A percentile compares a stretch with the other conserved stretches of the same genome.
Evolutionary conservation across 129 eudicot genomes (phyloP).

Genomic region (Helianthus annuus): HanXRQr2.0-SUNRISE NC_035439.2:97153033-97153532

Average conservation of each 20-base stretch:
- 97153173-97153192: no score
- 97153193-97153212: neutral
- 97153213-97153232: conserved; percentile 10
- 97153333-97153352: conserved; percentile 36
- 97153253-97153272: conserved; percentile 84
- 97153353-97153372: conserved; percentile 62
- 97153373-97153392: conserved; percentile 1
- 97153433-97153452: conserved; percentile 44
- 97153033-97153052: conserved; percentile 97
- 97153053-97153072: conserved; percentile 77
- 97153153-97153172: neutral
- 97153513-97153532: conserved; percentile 80
- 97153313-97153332: conserved; percentile 51
- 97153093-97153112: conserved; percentile 74
- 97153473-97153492: conserved; percentile 73
- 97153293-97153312: conserved; percentile 46
- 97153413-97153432: neutral
- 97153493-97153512: conserved; percentile 79
- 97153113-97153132: conserved; percentile 63
- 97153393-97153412: neutral
- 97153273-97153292: conserved; percentile 73
- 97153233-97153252: conserved; percentile 27
- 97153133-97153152: conserved; percentile 14
- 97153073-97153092: conserved; percentile 84
- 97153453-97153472: conserved; percentile 70